phyloP scores from a whole-genome alignment of 75 land plant species.

The Selaginella moellendorffii region DNA sequence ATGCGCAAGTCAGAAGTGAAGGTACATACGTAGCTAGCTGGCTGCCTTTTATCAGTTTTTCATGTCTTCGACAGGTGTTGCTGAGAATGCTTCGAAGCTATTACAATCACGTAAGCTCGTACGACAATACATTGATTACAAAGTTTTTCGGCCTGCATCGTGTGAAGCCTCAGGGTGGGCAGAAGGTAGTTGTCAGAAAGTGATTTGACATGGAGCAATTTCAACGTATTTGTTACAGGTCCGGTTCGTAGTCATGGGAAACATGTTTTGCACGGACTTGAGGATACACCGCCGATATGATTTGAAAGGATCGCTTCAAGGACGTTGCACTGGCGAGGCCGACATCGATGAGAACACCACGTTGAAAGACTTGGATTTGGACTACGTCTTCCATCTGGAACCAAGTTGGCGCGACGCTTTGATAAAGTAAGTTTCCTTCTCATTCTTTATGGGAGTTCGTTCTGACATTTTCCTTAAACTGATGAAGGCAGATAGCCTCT shows the following conservation, averaged over 20 bases:
- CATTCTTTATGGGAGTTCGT: no score
- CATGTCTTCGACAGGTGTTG: conserved; percentile 67
- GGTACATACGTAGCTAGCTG: no score
- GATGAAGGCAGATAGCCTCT: conserved; percentile 69
- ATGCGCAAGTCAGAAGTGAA: conserved; percentile 28
- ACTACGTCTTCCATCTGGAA: conserved; percentile 73
- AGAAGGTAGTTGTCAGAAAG: conserved; percentile 35
- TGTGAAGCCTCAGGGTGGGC: conserved; percentile 44
- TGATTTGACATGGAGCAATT: neutral
- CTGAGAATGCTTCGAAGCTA: conserved; percentile 73
- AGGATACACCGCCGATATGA: conserved; percentile 92
- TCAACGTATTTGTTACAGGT: conserved; percentile 41
- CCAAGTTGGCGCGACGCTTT: conserved; percentile 84
- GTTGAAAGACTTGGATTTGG: conserved; percentile 90
- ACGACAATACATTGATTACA: conserved; percentile 82
- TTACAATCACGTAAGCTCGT: conserved; percentile 49
- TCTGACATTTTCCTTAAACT: neutral
- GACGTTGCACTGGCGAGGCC: conserved; percentile 82
- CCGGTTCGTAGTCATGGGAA: conserved; percentile 98
- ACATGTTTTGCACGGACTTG: conserved; percentile 97
- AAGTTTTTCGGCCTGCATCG: conserved; percentile 91
- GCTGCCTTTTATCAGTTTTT: no score
- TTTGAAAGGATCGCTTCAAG: conserved; percentile 88
- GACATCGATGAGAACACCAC: conserved; percentile 95
- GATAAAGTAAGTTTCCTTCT: conserved; percentile 34